Base-by-base conservation (phyloP, 2,329 filamentous ascomycete genomes). In the Triangularia verruculosa region DNA sequence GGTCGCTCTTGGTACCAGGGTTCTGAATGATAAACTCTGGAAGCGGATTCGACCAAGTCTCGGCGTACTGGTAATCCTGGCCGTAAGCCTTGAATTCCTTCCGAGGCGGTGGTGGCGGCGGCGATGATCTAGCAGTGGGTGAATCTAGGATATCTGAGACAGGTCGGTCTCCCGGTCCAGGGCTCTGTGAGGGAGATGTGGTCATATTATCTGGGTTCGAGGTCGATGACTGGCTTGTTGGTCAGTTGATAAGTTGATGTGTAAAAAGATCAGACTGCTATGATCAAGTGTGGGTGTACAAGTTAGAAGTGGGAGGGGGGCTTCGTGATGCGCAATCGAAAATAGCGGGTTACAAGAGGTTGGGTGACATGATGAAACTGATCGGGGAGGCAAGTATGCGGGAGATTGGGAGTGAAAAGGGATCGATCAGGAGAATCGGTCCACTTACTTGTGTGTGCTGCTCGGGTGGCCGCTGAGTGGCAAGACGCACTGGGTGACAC, bases 41-140 rank as follows among this genome's bases (percentile, higher is more conserved):
- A 11, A 57, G 64, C 5, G 64, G 67, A 20, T 68, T 69, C 5
- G 62, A 58, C 43, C 60, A 64, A 7, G 62, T 66, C 27, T 69
- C 67, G 20, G 67, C 64, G 61, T 66, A 69, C 13, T 62, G 62
- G 30, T 65, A 64, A 7, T 63, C 60, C 20, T 64, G 63, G 3
- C 59, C 62, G 20, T 57, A 68, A 4, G 52, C 51, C 52, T 63
- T 66, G 43, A 51, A 60, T 8, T 54, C 32, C 6, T 64, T 53
- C 22, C 27, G 20, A 11, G 34, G 13, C 5, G 25, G 22, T 3
- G 54, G 54, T 28, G 54, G 28, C 13, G 24, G 20, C 8, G 53
- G 53, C 9, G 53, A n/a, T 17, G 52, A 54, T 2, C 20, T 11
- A 6, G 54, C 13, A 25, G 56, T 54, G 39, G 24, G 22, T 12